Conservation (phyloP, 306 rosid genomes). For the Lablab purpureus region DNA sequence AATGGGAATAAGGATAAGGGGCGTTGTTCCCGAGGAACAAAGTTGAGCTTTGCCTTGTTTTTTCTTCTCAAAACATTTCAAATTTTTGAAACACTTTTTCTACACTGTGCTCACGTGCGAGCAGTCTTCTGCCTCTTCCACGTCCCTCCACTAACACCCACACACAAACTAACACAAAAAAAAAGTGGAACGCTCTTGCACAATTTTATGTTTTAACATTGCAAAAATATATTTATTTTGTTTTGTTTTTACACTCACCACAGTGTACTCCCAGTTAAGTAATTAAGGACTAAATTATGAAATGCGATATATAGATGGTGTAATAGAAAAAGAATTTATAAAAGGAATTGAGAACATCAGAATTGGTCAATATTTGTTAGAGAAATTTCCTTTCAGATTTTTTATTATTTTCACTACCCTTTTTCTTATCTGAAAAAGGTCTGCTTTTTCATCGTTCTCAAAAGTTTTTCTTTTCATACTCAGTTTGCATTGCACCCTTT, state of each 20-base stretch:
- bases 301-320: background rate
- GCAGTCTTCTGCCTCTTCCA: constrained; percentile 49
- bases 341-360: background rate
- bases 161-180: constrained; percentile 35
- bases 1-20: constrained; percentile 53
- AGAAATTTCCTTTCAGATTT: background rate
- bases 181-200: constrained; percentile 33
- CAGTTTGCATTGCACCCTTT: background rate
- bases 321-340: background rate
- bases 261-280: background rate
- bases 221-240: background rate
- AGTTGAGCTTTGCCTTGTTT: constrained; percentile 45
- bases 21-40: constrained; percentile 67
- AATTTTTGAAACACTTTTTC: constrained; percentile 31
- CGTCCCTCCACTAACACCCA: constrained; percentile 48
- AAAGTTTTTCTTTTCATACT: background rate
- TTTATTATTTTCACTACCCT: background rate
- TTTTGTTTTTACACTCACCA: background rate
- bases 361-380: background rate
- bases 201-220: constrained; percentile 14
- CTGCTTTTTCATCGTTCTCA: background rate
- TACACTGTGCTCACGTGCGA: constrained; percentile 62
- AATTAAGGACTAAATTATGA: background rate
- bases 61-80: constrained; percentile 34
- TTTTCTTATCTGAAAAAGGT: background rate